Evolutionary conservation across 768 basidiomycete genomes (phyloP), one percentile per base, ranked within the genome.

Genomic region (Neoboletus subvelutipes): DNA sequence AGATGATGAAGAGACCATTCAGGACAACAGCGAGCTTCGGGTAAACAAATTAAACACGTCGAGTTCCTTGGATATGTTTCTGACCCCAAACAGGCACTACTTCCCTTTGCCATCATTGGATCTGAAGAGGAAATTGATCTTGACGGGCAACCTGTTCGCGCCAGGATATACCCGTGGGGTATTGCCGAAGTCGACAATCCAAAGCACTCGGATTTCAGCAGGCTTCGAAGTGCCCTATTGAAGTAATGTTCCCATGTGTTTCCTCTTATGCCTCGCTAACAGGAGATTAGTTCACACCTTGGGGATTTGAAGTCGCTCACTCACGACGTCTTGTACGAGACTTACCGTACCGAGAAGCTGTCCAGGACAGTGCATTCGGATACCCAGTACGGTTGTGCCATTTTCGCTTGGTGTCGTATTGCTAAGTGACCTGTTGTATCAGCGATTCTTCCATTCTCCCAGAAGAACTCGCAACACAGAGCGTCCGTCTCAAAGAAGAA

Each of bases 151-250:
- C 85, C 85, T 43, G 87, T 97, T 62, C 89, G 97, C 58, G 96
- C 92, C 40, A 83, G 97, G 64, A 87, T 94, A 69, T 99, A 98
- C 75, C 97, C 97, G 5, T 99, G 97, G 97, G 97, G 97, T 67
- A 82, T 98, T 58, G 97, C 91, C 50, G 95, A 98, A 71, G 95
- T 98, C 59, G 97, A 99, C 79, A 98, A 98, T 74, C 94, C 94
- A n/a, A 90, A 93, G 72, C 97, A 99, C 77, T 97, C 92, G n/a
- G 97, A 99, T 78, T 98, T 98, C 73, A 91, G 90, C 73, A 81
- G 94, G 56, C 83, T 99, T 57, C 80, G 96, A 64, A 90, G 90
- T 60, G 96, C 95, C 41, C 79, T 99, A 53, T 81, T 99, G 65
- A 90, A 90, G 93, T 94, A 71, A 66, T 79, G 22, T 48, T 74